Evolutionary conservation across 176 grass and related monocot species (phyloP), one percentile per base, ranked within the genome.

Genomic region (Hyparrhenia diplandra): DNA sequence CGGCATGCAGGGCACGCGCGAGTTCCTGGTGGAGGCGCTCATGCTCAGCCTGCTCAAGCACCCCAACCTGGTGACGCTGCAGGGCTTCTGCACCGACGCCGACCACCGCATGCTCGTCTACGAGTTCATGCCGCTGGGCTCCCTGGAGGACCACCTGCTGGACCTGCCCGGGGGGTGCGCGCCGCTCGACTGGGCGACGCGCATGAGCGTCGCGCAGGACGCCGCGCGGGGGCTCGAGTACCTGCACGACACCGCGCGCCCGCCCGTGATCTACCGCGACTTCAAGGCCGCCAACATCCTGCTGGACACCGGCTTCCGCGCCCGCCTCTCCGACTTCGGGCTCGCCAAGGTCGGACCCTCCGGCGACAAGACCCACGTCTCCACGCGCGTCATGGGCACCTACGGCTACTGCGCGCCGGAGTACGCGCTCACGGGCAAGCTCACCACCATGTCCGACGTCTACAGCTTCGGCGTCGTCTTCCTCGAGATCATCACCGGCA

Each of bases 201-300:
- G 82, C 54, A 85, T 89, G 82, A 71, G 82, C 20, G 37, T 89
- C 64, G 87, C 87, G 2, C 87, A 85, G 65, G 87, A 72, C 57
- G 87, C 87, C 28, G 82, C 87, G 1, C 54, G 64, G 0, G 87
- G 82, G 0, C 76, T 89, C 5, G 82, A 89, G 82, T 85, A 89
- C 82, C 77, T 89, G 10, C 82, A 89, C 57, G 77, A 85, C 57
- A 3, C 76, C 8, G 78, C 82, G 6, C 64, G 63, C 0, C 71
- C 82, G 20, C 71, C 81, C 0, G 75, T 84, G 5, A 79, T 69
- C 86, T 99, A 91, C 78, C 79, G 96, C 6, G 96, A 99, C 78
- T 95, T 99, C 71, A 99, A 99, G 89, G 84, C 96, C 27, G 93
- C 96, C 67, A 99, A 99, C 82, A 95, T 99, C 89, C 85, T 99